phyloP scores from a whole-genome alignment of 2,329 filamentous ascomycete genomes.

The Ceratocystis cubensis region DNA sequence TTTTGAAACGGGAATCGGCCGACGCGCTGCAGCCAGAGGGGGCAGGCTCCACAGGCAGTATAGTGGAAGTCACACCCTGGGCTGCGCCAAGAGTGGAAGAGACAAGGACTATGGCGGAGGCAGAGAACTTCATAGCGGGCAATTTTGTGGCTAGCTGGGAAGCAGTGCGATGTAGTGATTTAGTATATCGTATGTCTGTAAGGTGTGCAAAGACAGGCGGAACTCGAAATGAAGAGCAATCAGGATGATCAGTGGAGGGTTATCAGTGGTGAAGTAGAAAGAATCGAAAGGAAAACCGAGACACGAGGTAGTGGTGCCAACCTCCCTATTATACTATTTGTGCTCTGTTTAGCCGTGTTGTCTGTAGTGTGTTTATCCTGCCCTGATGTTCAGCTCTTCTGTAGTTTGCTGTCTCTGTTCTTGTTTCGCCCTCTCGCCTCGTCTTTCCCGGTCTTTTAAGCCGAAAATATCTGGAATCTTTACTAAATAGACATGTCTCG shows the following conservation, averaged over 20 bases:
- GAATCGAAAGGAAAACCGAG: not conserved
- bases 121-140: conserved; percentile 20
- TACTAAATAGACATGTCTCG: not conserved
- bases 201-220: not conserved
- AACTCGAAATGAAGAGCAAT: not conserved
- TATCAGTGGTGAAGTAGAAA: not conserved
- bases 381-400: not conserved
- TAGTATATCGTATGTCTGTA: not conserved
- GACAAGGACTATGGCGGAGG: conserved; percentile 31
- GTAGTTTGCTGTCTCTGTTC: not conserved
- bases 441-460: conserved; percentile 2
- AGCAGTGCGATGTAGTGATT: not conserved
- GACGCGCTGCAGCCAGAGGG: conserved; percentile 39
- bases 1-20: conserved; percentile 40
- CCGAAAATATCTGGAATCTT: not conserved
- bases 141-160: conserved; percentile 22
- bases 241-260: too few species aligned
- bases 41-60: conserved; percentile 35
- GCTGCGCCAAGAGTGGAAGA: conserved; percentile 27
- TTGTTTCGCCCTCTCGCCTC: conserved; percentile 4
- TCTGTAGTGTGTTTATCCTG: not conserved
- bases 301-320: not conserved
- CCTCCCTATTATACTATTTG: not conserved
- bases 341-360: not conserved
- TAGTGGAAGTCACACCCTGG: conserved; percentile 33